phyloP scores from a whole-genome alignment of 2,329 filamentous ascomycete species.

The Diplodia intermedia region DNA sequence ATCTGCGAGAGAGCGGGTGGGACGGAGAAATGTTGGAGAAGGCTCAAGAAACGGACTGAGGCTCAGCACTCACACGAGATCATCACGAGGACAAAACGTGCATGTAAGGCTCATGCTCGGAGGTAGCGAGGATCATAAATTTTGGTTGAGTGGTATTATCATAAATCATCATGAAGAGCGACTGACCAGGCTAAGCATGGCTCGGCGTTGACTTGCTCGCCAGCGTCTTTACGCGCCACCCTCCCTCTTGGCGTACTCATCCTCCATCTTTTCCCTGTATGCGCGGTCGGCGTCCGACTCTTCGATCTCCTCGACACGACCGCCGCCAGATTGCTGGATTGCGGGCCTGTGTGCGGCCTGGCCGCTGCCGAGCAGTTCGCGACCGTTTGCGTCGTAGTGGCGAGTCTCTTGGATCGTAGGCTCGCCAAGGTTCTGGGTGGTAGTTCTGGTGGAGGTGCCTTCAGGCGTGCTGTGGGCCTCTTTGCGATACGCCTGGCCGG shows the following conservation, averaged over 20 bases:
- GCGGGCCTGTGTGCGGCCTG: slow-evolving; percentile 5
- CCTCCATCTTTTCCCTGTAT: slow-evolving; percentile 11
- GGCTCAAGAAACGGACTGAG: not conserved
- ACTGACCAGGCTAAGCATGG: not conserved
- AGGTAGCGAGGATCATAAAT: not conserved
- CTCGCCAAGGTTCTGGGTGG: slow-evolving; percentile 42
- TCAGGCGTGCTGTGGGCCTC: slow-evolving; percentile 38
- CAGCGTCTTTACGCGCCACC: slow-evolving; percentile 39
- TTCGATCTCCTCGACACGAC: slow-evolving; percentile 25
- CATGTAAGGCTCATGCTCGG: not conserved
- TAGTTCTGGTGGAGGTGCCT: slow-evolving; percentile 40
- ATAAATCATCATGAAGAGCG: not conserved
- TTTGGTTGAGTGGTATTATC: not conserved
- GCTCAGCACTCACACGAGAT: too few relatives aligned
- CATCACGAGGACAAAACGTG: not conserved
- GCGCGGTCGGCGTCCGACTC: slow-evolving; percentile 18
- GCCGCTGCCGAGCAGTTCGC: slow-evolving; percentile 37
- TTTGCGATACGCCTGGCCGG: slow-evolving; percentile 37
- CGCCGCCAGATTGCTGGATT: not conserved
- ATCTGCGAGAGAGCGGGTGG: slow-evolving; percentile 16
- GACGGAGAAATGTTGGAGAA: not conserved
- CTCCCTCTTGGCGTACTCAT: slow-evolving; percentile 44
- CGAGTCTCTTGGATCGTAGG: slow-evolving; percentile 39
- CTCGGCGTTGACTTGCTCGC: not conserved
- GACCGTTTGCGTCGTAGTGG: slow-evolving; percentile 42